Conservation (phyloP, 129 eudicot species). For the Chrysanthemum makinoi region DNA sequence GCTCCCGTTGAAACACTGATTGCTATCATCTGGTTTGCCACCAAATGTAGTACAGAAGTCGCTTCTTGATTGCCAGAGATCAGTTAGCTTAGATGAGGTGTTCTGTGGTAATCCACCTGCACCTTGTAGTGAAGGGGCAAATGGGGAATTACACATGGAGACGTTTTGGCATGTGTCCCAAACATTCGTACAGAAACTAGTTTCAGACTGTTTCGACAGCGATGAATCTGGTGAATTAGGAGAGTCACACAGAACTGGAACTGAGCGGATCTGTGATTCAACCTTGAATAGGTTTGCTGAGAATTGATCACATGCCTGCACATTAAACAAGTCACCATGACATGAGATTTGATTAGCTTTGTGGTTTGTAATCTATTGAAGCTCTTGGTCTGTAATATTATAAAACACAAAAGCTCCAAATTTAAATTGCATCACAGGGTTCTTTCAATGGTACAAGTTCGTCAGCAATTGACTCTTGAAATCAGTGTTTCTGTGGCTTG, state of each 20-base stretch:
- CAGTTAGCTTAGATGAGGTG: constrained; percentile 56
- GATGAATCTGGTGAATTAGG: constrained; percentile 40
- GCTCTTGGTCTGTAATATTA: background rate
- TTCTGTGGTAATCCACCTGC: constrained; percentile 48
- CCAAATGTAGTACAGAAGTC: constrained; percentile 76
- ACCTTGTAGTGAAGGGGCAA: constrained; percentile 73
- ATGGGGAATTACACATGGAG: constrained; percentile 63
- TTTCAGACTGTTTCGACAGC: constrained; percentile 27
- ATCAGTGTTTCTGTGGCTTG: background rate
- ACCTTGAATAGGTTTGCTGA: constrained; percentile 60
- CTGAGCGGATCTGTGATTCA: constrained; percentile 43
- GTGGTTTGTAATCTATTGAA: background rate
- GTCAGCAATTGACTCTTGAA: background rate
- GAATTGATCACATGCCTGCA: constrained; percentile 84
- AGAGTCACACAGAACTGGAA: constrained; percentile 76
- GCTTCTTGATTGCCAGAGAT: constrained; percentile 71
- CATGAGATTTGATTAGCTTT: background rate
- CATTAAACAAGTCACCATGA: constrained; percentile 8
- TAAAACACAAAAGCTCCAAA: background rate
- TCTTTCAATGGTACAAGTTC: background rate
- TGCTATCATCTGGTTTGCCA: constrained; percentile 34
- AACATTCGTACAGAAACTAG: constrained; percentile 55
- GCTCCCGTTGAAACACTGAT: constrained; percentile 57
- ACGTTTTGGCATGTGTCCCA: constrained; percentile 69
- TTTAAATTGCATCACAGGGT: background rate